Evolutionary conservation across 164 flowering plant species (phyloP), one percentile per base, ranked within the genome.

Genomic region (Chloranthus sessilifolius): DNA sequence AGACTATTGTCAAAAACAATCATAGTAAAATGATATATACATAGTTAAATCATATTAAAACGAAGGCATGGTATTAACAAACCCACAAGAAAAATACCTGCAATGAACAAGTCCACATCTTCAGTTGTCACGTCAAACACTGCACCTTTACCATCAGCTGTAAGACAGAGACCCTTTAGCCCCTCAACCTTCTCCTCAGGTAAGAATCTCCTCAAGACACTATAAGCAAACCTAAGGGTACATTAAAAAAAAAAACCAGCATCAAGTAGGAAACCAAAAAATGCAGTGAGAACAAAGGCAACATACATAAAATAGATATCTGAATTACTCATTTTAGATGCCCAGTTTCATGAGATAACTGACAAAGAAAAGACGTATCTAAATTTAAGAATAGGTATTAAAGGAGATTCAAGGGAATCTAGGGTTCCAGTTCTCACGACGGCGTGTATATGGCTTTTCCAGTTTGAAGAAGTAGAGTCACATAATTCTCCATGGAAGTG

Each of bases 161-260:
- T 88, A 39, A 92, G 79, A 25, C 86, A 40, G 61, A 88, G 61
- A 51, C 97, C 99, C 56, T 74, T 71, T 34, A 92, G 63, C 4
- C 69, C 51, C 53, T 79, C 80, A 37, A 88, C 94, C 65, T 88
- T 86, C 27, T 86, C 84, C 59, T 88, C 95, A 3, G 99, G 97
- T 55, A 88, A 52, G 58, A 88, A 84, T 59, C 91, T 79, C 72
- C 83, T 72, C 77, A 92, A 54, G 17, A 77, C 63, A 35, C 79
- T 64, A 63, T 22, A 83, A 15, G 76, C 96, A 73, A 59, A 79
- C 40, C 98, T 86, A 66, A 28, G n/a, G n/a, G 46, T 11, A 48
- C 6, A 22, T 37, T 30, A 25, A 8, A 4, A 31, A 25, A 10
- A 14, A 22, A n/a, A n/a, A n/a, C n/a, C n/a, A n/a, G n/a, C n/a